These are phyloP conservation scores for Colletotrichum tofieldiae DNA, from an alignment of 2,329 filamentous ascomycete genomes.

Conservation along the genomic window DNA sequence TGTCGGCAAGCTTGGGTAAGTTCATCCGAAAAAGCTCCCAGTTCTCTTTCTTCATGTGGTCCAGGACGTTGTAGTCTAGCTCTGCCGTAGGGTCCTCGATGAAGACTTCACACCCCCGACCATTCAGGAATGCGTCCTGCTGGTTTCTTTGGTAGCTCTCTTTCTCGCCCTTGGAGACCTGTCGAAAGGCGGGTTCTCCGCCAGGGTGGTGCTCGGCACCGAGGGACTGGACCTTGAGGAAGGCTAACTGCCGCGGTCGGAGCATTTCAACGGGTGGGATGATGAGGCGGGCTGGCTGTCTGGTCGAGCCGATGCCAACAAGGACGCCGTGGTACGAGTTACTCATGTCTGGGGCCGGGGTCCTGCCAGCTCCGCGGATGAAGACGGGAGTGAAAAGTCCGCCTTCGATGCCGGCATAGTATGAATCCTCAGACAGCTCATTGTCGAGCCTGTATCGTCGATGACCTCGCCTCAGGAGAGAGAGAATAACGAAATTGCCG, in stretches of 20 bases:
- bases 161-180: neutral
- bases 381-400: neutral
- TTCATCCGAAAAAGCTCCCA: neutral
- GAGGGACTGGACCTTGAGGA: slow-evolving; percentile 3
- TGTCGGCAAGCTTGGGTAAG: slow-evolving; percentile 2
- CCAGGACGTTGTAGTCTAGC: neutral
- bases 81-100: neutral
- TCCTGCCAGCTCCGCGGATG: neutral
- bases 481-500: neutral
- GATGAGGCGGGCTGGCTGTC: neutral
- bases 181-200: neutral
- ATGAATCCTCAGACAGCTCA: neutral
- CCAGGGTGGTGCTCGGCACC: neutral
- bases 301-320: neutral
- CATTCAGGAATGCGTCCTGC: neutral
- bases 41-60: neutral
- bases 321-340: neutral
- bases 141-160: neutral
- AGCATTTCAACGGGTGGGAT: slow-evolving; percentile 22
- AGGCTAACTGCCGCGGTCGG: neutral
- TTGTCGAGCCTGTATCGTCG: neutral
- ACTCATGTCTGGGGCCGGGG: neutral
- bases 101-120: neutral
- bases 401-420: slow-evolving; percentile 11
- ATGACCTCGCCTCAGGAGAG: neutral